Conservation (phyloP, 1,139 yeast genomes). For the Magnusiomyces fungicola region DNA sequence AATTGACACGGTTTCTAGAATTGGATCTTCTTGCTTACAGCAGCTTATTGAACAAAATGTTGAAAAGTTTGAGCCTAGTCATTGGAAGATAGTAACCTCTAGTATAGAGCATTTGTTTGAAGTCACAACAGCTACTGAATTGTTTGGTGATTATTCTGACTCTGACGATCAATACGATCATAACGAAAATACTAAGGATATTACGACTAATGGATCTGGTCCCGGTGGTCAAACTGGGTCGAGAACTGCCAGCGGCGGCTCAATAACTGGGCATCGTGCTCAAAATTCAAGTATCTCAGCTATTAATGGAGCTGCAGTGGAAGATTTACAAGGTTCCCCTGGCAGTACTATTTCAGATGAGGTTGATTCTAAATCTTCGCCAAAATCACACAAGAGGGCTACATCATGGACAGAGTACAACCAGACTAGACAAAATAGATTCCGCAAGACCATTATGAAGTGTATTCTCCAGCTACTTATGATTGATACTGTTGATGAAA, state of each 20-base stretch:
- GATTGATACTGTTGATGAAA: conserved; percentile 79
- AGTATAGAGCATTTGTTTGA: conserved; percentile 66
- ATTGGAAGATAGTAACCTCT: conserved; percentile 68
- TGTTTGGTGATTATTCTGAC: conserved; percentile 45
- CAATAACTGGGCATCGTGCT: not conserved
- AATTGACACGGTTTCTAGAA: conserved; percentile 91
- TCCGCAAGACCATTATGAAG: conserved; percentile 80
- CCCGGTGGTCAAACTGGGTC: not conserved
- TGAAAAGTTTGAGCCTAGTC: conserved; percentile 49
- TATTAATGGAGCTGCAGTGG: not conserved
- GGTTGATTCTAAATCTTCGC: not conserved
- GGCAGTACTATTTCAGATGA: conserved; percentile 4
- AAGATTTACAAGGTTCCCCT: not conserved
- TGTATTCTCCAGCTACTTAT: conserved; percentile 83
- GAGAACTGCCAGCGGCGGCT: too few species aligned
- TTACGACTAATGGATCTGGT: not conserved
- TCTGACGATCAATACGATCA: conserved; percentile 23
- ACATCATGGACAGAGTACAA: conserved; percentile 8
- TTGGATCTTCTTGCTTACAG: conserved; percentile 84
- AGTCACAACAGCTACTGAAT: conserved; percentile 77
- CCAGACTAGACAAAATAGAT: conserved; percentile 30
- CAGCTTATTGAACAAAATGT: conserved; percentile 71
- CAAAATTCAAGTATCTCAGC: not conserved
- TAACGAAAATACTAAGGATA: not conserved
- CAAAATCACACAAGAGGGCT: conserved; percentile 10